These are phyloP conservation scores for Russula compacta DNA, from an alignment of 768 basidiomycete genomes.

Conservation along the genomic window DNA sequence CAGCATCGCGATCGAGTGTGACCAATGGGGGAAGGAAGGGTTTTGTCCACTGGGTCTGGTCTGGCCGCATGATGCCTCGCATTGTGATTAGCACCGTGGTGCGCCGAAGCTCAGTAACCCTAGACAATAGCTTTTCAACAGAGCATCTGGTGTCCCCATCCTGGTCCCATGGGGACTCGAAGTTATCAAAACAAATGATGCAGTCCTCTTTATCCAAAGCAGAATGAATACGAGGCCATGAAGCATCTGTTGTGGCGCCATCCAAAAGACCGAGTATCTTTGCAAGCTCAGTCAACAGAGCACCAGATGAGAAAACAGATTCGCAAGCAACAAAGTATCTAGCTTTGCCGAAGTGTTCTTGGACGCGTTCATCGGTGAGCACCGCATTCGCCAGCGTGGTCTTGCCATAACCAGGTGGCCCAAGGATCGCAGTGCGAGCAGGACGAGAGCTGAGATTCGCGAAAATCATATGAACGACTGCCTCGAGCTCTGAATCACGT, in stretches of 20 bases:
- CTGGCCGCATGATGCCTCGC: conserved; percentile 1
- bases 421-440: conserved; percentile 1
- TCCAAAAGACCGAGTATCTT: neutral
- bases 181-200: conserved; percentile 33
- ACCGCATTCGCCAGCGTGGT: neutral
- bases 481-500: neutral
- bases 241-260: neutral
- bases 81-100: conserved; percentile 5
- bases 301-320: neutral
- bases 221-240: neutral
- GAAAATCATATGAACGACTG: neutral
- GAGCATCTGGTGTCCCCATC: neutral
- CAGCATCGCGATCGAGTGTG: neutral
- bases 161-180: conserved; percentile 33
- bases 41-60: neutral
- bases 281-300: neutral
- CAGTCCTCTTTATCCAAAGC: neutral
- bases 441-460: neutral
- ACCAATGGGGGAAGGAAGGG: neutral
- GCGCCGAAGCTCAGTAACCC: neutral
- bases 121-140: neutral
- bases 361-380: neutral
- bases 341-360: no score
- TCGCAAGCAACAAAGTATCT: neutral
- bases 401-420: neutral